Evolutionary conservation across 495 filamentous ascomycete species (phyloP), one percentile per base, ranked within the genome.

Genomic region (Bryoglossum gracile): DNA sequence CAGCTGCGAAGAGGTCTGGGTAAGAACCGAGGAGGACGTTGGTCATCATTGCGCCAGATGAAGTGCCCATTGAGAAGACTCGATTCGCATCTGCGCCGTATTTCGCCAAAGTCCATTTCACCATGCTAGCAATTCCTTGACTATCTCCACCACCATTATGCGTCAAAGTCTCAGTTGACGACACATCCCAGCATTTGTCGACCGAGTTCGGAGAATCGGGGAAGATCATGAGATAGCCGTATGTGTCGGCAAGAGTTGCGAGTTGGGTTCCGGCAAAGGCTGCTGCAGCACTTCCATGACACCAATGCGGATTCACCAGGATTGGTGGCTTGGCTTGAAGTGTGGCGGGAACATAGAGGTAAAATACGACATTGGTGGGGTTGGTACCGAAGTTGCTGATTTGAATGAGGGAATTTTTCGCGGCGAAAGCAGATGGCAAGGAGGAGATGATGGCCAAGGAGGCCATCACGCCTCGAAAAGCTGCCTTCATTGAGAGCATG

Each of bases 131-230:
- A 42, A 85, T 81, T 17, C 71, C 70, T 35, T 73, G 66, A 51
- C 71, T 74, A 58, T 83, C 77, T 23, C 74, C 73, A 6, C 77
- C 76, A n/a, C 73, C 76, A 36, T 76, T 62, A 56, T 77, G 77
- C 22, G 70, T 76, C 6, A 82, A 64, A 2, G 77, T 67, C 11
- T 65, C 65, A 8, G 66, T 59, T 1, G 73, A 77, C 19, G 71
- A 71, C 33, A 81, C 75, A 49, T 84, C 80, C 77, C 78, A 84
- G 65, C 78, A 83, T 25, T 58, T 67, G 32, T 66, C 71, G 11
- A 52, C 48, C 1, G 40, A 44, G 16, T 47, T 68, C 9, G 71
- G 66, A 4, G 72, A 69, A 38, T 70, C 62, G 3, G 74, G 76
- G 62, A 74, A 78, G 61, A 78, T 75, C 53, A 78, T 68, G 28